These are phyloP conservation scores for Exophiala sp. DNA, from an alignment of 2,329 filamentous ascomycete genomes.

Conservation along the genomic window DNA sequence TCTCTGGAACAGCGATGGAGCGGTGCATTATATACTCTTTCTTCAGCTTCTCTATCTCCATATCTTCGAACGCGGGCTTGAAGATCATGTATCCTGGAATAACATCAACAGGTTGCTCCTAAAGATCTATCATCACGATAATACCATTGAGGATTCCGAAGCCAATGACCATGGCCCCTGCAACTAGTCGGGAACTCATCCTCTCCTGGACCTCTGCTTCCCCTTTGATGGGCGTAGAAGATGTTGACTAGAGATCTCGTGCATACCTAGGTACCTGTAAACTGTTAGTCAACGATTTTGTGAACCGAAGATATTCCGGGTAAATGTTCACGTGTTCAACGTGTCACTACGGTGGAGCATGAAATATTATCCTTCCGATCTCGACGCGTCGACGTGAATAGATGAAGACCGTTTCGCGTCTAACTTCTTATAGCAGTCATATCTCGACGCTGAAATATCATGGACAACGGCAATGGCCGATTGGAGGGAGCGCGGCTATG, in stretches of 20 bases:
- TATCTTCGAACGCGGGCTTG: constrained; percentile 39
- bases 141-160: constrained; percentile 41
- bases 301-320: too few species aligned
- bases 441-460: constrained; percentile 7
- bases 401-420: too few species aligned
- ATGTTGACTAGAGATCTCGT: too few species aligned
- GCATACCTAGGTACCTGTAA: too few species aligned
- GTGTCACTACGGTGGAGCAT: too few species aligned
- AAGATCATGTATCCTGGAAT: constrained; percentile 42
- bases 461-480: constrained; percentile 26
- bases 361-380: too few species aligned
- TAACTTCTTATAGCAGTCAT: too few species aligned
- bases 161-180: constrained; percentile 37
- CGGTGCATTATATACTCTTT: constrained; percentile 11
- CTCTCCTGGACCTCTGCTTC: constrained; percentile 23
- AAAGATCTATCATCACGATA: background rate
- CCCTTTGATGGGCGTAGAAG: too few species aligned
- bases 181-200: constrained; percentile 38
- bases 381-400: too few species aligned
- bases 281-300: too few species aligned
- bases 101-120: constrained; percentile 15
- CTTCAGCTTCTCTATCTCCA: constrained; percentile 33
- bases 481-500: constrained; percentile 51
- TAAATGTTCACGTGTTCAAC: too few species aligned
- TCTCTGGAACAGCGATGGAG: too few species aligned